Percentiles rank a stretch among this genome's conserved stretches.
Conservation (phyloP, 2,329 filamentous ascomycete species). For the Blumeria graminis region DNA sequence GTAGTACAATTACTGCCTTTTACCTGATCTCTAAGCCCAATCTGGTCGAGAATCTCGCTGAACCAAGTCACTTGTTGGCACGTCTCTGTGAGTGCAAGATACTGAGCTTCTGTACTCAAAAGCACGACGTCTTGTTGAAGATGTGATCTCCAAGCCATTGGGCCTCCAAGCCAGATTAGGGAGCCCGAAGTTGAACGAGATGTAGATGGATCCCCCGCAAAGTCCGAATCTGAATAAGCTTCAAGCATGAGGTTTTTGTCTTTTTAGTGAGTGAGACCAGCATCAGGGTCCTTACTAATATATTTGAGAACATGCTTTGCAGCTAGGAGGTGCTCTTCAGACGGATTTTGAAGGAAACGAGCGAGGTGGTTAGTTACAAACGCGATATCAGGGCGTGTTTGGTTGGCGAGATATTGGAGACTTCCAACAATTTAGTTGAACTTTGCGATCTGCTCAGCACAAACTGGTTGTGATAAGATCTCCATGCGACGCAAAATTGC, state of each 20-base stretch:
- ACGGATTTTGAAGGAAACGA: not conserved
- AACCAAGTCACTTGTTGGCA: not conserved
- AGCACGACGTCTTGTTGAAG: not conserved
- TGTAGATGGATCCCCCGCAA: not conserved
- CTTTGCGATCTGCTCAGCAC: not conserved
- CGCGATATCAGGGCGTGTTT: not conserved
- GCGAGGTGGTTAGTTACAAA: not conserved
- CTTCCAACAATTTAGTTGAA: not conserved
- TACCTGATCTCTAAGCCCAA: not conserved
- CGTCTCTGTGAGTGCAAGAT: not conserved
- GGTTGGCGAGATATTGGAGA: not conserved
- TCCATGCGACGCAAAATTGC: not conserved
- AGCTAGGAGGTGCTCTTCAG: not conserved
- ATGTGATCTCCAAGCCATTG: not conserved
- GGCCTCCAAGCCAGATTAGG: not conserved
- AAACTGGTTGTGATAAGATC: not conserved
- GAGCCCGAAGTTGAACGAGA: not conserved
- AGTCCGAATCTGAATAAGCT: not conserved
- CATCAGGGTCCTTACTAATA: not conserved
- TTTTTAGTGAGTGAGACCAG: not conserved
- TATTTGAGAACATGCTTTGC: not conserved
- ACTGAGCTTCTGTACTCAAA: not conserved
- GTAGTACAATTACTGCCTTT: not conserved
- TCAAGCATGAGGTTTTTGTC: not conserved
- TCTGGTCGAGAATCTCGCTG: not conserved